These are phyloP conservation scores for Alternaria consortialis DNA, from an alignment of 2,329 filamentous ascomycete species.

Conservation along the genomic window DNA sequence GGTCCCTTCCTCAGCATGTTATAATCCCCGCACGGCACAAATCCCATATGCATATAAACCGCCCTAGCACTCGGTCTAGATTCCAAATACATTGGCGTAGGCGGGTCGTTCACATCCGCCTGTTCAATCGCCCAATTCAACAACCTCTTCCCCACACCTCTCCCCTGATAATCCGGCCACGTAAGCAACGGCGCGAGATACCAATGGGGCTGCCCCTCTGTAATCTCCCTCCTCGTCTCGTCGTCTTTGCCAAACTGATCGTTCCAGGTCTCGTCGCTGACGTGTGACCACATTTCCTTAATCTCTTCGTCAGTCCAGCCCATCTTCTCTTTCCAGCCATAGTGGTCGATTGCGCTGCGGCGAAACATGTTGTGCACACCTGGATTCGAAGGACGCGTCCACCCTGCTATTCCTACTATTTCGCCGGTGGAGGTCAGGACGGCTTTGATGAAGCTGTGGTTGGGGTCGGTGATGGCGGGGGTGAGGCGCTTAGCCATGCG, in stretches of 20 bases:
- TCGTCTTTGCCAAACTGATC: slow-evolving; percentile 29
- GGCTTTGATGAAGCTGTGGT: slow-evolving; percentile 42
- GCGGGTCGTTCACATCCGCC: slow-evolving; percentile 36
- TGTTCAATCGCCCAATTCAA: slow-evolving; percentile 43
- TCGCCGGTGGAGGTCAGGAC: slow-evolving; percentile 26
- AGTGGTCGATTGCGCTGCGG: slow-evolving; percentile 28
- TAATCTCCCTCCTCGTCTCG: slow-evolving; percentile 18
- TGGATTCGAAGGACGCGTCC: slow-evolving; percentile 30
- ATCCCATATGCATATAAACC: slow-evolving; percentile 45
- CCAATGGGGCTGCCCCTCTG: slow-evolving; percentile 42
- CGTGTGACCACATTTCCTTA: slow-evolving; percentile 36
- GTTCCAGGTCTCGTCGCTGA: slow-evolving; percentile 32
- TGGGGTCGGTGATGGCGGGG: slow-evolving; percentile 24
- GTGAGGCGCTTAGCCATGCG: slow-evolving; percentile 34
- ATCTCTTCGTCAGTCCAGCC: slow-evolving; percentile 37
- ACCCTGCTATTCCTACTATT: slow-evolving; percentile 41
- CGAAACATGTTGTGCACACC: slow-evolving; percentile 31
- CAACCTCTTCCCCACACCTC: slow-evolving; percentile 39
- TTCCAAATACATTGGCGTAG: slow-evolving; percentile 45
- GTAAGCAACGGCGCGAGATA: slow-evolving; percentile 41
- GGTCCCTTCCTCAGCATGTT: slow-evolving; percentile 37
- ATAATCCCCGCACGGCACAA: slow-evolving; percentile 28
- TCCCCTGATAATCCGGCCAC: slow-evolving; percentile 42
- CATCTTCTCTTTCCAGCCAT: slow-evolving; percentile 30
- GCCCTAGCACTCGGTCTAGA: slow-evolving; percentile 30